These are phyloP conservation scores for Bryopsis sp. DNA, from an alignment of 139 green algal species.

Conservation along the genomic window DNA sequence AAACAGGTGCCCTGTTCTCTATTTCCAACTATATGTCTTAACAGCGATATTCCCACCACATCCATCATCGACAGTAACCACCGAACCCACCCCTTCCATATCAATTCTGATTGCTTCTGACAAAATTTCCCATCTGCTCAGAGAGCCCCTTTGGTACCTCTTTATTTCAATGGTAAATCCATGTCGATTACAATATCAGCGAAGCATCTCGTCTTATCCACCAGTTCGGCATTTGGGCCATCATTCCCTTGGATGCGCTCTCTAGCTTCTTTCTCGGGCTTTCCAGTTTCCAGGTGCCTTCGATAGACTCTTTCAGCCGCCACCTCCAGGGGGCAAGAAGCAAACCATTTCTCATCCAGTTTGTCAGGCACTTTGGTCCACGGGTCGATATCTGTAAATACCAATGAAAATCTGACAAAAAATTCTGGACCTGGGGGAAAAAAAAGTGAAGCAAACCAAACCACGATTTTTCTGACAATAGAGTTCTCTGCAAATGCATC, in stretches of 20 bases:
- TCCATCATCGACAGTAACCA: no score
- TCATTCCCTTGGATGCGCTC: background rate
- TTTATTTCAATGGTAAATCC: no score
- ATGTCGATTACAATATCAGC: no score
- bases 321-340: slow-evolving; percentile 48
- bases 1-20: no score
- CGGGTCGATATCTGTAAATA: slow-evolving; percentile 21
- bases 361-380: slow-evolving; percentile 41
- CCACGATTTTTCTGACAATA: background rate
- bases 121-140: no score
- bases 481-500: background rate
- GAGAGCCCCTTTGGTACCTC: no score
- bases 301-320: slow-evolving; percentile 51
- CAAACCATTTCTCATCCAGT: slow-evolving; percentile 66
- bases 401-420: background rate
- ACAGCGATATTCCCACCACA: no score
- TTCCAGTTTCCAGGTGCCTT: slow-evolving; percentile 10
- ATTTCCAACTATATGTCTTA: no score
- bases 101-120: no score
- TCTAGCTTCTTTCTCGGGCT: background rate
- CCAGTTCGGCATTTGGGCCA: background rate
- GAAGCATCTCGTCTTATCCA: no score
- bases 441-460: background rate
- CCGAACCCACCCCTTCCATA: no score
- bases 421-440: no score